phyloP scores from a whole-genome alignment of 1,284 basidiomycete species.

The Boletus sp. region DNA sequence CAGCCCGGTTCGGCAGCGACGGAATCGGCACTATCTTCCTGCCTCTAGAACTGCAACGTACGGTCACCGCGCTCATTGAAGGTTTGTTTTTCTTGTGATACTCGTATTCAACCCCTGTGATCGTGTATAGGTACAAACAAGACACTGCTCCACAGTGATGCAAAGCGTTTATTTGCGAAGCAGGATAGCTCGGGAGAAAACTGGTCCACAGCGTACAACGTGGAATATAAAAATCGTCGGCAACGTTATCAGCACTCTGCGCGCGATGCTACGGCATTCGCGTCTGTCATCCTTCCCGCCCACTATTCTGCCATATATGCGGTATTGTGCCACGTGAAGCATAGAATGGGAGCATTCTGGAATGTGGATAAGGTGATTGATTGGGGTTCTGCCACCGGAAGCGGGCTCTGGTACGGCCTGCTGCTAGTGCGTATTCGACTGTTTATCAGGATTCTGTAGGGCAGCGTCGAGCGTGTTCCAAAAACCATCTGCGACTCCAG shows the following conservation, averaged over 20 bases:
- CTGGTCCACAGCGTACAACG: slow-evolving; percentile 55
- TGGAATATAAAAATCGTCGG: slow-evolving; percentile 53
- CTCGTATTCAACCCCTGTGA: slow-evolving; percentile 4
- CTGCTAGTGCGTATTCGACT: slow-evolving; percentile 2
- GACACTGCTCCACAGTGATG: slow-evolving; percentile 59
- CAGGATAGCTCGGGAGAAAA: slow-evolving; percentile 31
- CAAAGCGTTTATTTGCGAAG: slow-evolving; percentile 59
- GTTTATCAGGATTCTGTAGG: slow-evolving; percentile 38
- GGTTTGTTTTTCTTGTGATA: slow-evolving; percentile 38
- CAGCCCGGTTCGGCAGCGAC: slow-evolving; percentile 74
- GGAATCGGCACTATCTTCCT: slow-evolving; percentile 66
- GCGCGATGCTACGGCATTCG: slow-evolving; percentile 72
- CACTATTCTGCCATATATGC: slow-evolving; percentile 71
- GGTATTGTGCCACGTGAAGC: slow-evolving; percentile 61
- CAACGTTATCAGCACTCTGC: slow-evolving; percentile 56
- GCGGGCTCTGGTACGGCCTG: slow-evolving; percentile 62
- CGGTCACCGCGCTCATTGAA: slow-evolving; percentile 55
- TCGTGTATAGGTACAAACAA: slow-evolving; percentile 56
- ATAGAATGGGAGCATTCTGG: slow-evolving; percentile 58
- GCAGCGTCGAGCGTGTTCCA: slow-evolving; percentile 66
- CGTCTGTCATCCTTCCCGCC: slow-evolving; percentile 67
- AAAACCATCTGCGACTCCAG: slow-evolving; percentile 22
- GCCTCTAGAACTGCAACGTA: slow-evolving; percentile 62
- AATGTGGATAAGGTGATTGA: slow-evolving; percentile 59
- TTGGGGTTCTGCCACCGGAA: slow-evolving; percentile 73